These are phyloP conservation scores for Sarcocystis neurona DNA, from an alignment of 169 alveolate species.

Conservation along the genomic window DNA sequence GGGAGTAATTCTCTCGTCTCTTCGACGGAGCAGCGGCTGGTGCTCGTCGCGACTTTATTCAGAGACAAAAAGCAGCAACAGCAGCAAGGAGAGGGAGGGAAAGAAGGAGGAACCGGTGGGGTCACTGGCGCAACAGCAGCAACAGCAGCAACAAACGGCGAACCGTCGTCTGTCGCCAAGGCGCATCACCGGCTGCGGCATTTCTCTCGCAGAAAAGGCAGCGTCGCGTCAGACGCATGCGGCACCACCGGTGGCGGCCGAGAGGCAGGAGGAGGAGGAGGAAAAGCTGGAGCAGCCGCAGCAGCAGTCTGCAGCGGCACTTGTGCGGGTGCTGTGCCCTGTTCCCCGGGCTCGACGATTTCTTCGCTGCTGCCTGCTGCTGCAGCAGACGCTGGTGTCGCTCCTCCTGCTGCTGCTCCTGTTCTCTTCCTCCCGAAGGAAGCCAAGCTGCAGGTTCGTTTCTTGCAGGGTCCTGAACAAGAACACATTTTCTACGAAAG, in stretches of 20 bases:
- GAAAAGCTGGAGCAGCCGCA: too few relatives aligned
- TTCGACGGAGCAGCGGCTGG: not conserved
- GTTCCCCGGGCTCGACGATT: too few relatives aligned
- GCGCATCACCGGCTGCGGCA: not conserved
- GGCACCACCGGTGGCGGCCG: not conserved
- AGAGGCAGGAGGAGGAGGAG: not conserved
- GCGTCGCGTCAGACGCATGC: not conserved
- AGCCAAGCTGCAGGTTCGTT: not conserved
- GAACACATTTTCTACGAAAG: too few relatives aligned
- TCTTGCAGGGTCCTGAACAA: not conserved
- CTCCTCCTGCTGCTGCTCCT: too few relatives aligned
- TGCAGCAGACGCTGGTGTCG: too few relatives aligned
- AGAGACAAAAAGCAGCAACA: too few relatives aligned
- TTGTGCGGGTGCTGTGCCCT: too few relatives aligned
- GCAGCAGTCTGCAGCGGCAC: too few relatives aligned
- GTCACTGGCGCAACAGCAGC: too few relatives aligned
- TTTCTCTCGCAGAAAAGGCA: not conserved
- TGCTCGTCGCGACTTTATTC: not conserved
- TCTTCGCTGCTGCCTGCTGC: too few relatives aligned
- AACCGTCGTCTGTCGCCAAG: too few relatives aligned
- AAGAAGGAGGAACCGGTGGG: not conserved
- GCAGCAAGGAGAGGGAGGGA: not conserved
- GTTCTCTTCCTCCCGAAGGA: slow-evolving; percentile 1
- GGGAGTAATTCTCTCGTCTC: not conserved
- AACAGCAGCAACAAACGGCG: too few relatives aligned